A percentile compares a stretch with the other conserved stretches of the same genome.
phyloP scores from a whole-genome alignment of 1,139 yeast genomes.

The Hemisphaericaspora lyxosophila region DNA sequence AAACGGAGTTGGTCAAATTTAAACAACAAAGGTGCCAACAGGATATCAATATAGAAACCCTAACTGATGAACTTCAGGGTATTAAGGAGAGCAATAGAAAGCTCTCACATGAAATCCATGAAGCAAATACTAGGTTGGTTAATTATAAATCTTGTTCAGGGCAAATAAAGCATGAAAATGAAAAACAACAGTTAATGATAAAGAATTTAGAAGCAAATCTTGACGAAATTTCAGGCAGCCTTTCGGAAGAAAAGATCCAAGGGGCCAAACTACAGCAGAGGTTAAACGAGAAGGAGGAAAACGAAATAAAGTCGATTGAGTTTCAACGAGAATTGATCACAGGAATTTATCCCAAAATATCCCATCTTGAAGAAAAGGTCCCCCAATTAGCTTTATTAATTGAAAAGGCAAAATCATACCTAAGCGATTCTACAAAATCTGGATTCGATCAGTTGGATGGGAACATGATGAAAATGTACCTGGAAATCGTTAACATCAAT shows the following conservation, averaged over 20 bases:
- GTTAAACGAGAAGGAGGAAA: slow-evolving; percentile 4
- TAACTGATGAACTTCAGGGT: not conserved
- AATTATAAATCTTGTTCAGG: not conserved
- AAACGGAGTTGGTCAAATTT: not conserved
- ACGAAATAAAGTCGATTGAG: slow-evolving; percentile 1
- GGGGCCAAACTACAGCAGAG: slow-evolving; percentile 5
- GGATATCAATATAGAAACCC: not conserved
- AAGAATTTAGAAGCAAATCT: slow-evolving; percentile 7
- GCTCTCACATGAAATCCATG: not conserved
- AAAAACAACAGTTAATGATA: slow-evolving; percentile 7
- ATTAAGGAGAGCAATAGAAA: not conserved
- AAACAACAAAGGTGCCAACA: not conserved
- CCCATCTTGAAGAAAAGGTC: not conserved
- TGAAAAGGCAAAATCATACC: not conserved
- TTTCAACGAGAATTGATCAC: slow-evolving; percentile 1
- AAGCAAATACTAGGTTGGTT: not conserved
- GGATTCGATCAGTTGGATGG: not conserved
- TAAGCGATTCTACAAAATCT: not conserved
- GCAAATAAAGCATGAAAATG: slow-evolving; percentile 2
- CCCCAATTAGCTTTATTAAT: not conserved
- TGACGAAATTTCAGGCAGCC: slow-evolving; percentile 11
- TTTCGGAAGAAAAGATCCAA: slow-evolving; percentile 11
- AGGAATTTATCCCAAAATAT: too few relatives aligned
- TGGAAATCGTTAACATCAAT: not conserved
- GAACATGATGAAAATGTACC: not conserved